phyloP scores from a whole-genome alignment of 495 filamentous ascomycete genomes.

The Glonium stellatum region DNA sequence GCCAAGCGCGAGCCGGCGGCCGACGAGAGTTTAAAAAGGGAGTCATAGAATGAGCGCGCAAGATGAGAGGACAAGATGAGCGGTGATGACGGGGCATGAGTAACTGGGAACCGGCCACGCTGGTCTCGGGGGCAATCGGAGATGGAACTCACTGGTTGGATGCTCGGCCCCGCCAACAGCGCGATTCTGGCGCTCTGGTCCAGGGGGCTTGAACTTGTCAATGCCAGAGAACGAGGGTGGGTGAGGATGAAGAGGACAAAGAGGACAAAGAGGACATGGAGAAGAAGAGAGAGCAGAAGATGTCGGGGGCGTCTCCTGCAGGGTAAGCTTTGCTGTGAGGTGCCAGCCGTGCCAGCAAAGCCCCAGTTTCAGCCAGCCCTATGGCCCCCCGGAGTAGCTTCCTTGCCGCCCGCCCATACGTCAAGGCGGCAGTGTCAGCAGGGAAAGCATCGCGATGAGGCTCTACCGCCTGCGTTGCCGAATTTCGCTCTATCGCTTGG shows the following conservation, averaged over 20 bases:
- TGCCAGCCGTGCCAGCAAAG: no score
- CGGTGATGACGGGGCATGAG: conserved; percentile 1
- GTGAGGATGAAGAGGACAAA: neutral
- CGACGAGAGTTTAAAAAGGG: neutral
- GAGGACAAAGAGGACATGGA: neutral
- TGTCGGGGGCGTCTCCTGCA: neutral
- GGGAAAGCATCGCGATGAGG: no score
- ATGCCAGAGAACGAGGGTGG: neutral
- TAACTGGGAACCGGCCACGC: neutral
- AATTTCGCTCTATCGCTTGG: no score
- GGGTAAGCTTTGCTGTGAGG: no score
- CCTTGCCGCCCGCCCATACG: no score
- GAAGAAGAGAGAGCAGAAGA: no score
- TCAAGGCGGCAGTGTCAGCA: no score
- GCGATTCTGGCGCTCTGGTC: neutral
- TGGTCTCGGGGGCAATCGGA: neutral
- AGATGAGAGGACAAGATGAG: neutral
- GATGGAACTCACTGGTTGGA: conserved; percentile 11
- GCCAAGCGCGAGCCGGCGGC: neutral
- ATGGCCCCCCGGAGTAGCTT: no score
- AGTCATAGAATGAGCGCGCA: neutral
- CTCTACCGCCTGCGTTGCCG: no score
- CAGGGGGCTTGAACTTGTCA: neutral
- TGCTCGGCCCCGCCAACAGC: neutral
- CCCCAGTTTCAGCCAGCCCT: no score